Evolutionary conservation across 202 grass and related monocot species (phyloP).

Genomic region (Eragrostis tef): DNA sequence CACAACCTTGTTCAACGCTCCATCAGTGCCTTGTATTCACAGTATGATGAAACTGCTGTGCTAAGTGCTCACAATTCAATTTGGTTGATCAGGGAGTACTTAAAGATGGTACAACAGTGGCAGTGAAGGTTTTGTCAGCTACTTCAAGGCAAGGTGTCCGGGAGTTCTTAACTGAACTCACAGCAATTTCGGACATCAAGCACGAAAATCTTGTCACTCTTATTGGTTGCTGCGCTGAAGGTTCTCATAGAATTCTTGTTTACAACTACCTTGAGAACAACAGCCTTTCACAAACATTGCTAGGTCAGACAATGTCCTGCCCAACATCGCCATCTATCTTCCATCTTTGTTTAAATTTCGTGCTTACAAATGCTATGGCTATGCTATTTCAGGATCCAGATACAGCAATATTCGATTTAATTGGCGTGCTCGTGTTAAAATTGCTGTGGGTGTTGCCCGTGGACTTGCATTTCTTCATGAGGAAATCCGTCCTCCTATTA

Average conservation of each 20-base stretch:
- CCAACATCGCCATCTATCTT: neutral
- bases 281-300: slow-evolving; percentile 84
- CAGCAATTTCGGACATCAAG: slow-evolving; percentile 75
- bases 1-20: neutral
- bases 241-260: slow-evolving; percentile 69
- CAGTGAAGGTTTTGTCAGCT: slow-evolving; percentile 79
- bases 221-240: slow-evolving; percentile 82
- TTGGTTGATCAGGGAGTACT: slow-evolving; percentile 65
- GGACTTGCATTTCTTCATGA: slow-evolving; percentile 96
- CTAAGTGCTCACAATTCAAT: slow-evolving; percentile 29
- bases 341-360: neutral
- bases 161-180: slow-evolving; percentile 85
- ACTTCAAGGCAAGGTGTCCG: slow-evolving; percentile 81
- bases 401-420: slow-evolving; percentile 63
- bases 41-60: neutral
- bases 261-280: slow-evolving; percentile 93
- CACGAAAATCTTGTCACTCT: slow-evolving; percentile 85
- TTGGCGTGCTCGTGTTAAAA: slow-evolving; percentile 75
- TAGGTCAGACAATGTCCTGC: slow-evolving; percentile 57
- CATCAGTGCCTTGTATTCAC: neutral
- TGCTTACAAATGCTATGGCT: slow-evolving; percentile 37
- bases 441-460: slow-evolving; percentile 70
- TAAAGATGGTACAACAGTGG: slow-evolving; percentile 71
- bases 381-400: slow-evolving; percentile 52
- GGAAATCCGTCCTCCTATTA: slow-evolving; percentile 71